A percentile compares a stretch with the other conserved stretches of the same genome.
These are phyloP conservation scores for Paraleonurus japonicus DNA, from an alignment of 257 asterid genomes.

Conservation along the genomic window DNA sequence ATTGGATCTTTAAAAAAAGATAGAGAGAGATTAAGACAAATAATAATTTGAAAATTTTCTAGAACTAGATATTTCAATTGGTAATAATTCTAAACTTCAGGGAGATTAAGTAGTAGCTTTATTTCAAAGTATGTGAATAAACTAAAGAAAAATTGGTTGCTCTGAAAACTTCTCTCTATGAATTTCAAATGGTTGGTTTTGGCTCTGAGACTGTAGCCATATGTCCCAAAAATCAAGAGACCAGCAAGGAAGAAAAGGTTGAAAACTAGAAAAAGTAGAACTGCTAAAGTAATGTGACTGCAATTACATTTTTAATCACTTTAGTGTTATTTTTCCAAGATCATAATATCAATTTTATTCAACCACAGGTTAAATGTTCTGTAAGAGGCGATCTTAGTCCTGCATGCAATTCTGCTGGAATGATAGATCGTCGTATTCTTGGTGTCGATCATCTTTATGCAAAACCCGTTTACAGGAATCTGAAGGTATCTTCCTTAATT, in stretches of 20 bases:
- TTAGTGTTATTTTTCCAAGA: neutral
- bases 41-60: neutral
- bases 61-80: neutral
- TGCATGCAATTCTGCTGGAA: constrained; percentile 83
- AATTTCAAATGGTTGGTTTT: neutral
- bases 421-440: constrained; percentile 76
- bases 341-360: neutral
- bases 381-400: constrained; percentile 85
- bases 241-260: neutral
- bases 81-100: neutral
- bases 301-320: neutral
- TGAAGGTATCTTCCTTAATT: constrained; percentile 49
- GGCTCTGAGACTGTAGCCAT: neutral
- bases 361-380: constrained; percentile 70
- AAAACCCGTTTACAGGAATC: constrained; percentile 73
- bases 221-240: neutral
- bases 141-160: neutral
- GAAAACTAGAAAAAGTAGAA: neutral
- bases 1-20: neutral
- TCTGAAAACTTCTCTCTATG: neutral
- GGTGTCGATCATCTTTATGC: constrained; percentile 70
- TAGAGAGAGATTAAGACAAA: no score
- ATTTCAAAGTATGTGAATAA: neutral
- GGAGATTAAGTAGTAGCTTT: neutral
- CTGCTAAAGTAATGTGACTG: neutral